Evolutionary conservation across 306 rosid genomes (phyloP).

Genomic region (Vigna nakashimae): DNA sequence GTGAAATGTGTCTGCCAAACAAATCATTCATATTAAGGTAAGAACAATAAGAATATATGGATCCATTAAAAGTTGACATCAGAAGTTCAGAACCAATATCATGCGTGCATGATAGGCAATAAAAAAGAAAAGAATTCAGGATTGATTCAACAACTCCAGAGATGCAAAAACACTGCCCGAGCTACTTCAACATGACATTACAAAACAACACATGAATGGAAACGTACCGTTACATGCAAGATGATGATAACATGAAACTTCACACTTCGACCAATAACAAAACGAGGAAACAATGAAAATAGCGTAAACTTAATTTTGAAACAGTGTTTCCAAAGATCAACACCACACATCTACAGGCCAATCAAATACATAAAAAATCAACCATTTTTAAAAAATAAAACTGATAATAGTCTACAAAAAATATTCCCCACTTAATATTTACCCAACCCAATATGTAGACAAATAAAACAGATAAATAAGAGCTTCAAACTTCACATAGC

Average conservation of each 20-base stretch:
- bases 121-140: slow-evolving; percentile 24
- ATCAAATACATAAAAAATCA: slow-evolving; percentile 33
- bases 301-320: slow-evolving; percentile 12
- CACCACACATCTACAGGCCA: slow-evolving; percentile 29
- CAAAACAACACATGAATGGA: slow-evolving; percentile 10
- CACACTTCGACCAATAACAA: slow-evolving; percentile 20
- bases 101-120: slow-evolving; percentile 10
- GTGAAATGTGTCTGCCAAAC: slow-evolving; percentile 81
- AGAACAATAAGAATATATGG: slow-evolving; percentile 15
- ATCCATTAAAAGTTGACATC: slow-evolving; percentile 11
- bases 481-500: neutral
- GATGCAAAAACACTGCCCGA: slow-evolving; percentile 4
- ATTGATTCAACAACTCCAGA: slow-evolving; percentile 33
- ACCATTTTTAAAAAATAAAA: slow-evolving; percentile 28
- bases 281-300: slow-evolving; percentile 21
- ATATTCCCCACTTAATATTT: neutral
- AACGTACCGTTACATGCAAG: slow-evolving; percentile 19
- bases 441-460: slow-evolving; percentile 14
- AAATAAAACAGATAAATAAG: neutral
- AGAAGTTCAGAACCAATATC: slow-evolving; percentile 29
- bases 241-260: slow-evolving; percentile 22
- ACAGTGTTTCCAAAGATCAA: slow-evolving; percentile 22
- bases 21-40: slow-evolving; percentile 37
- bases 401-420: slow-evolving; percentile 27
- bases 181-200: slow-evolving; percentile 29